Base-by-base conservation (phyloP, 2,329 filamentous ascomycete genomes). In the Pyricularia sp. region DNA sequence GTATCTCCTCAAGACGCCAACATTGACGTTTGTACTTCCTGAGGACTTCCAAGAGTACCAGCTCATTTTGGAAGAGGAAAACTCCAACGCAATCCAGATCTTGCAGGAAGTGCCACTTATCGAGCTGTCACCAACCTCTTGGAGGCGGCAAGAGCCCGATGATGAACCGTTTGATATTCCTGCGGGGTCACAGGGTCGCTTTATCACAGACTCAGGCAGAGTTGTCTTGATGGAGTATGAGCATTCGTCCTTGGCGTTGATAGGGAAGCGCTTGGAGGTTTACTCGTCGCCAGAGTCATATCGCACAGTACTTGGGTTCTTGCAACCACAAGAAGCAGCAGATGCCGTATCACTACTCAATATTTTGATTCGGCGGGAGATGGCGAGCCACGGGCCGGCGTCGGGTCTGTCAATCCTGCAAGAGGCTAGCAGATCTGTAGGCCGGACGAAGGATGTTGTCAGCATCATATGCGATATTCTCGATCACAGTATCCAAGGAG, bases 401-500 rank as follows among this genome's bases (percentile, higher is more conserved):
- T 73, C 77, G 3, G 80, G 80, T 0, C 71, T 85, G 30, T 80
- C 82, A 26, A 79, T 91, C 14, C 76, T 91, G 42, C 82, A 85
- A 50, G 86, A 88, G 80, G 84, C 83, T 72, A 86, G 82, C 78
- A 87, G 81, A 76, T 85, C 77, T 71, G 81, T 83, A 72, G 80
- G 80, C 28, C 82, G 85, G 50, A 88, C 86, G 69, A 86, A 84
- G 71, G 94, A 97, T 76, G 90, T 98, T 68, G 85, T 97, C 68
- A 88, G 87, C 12, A 86, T 97, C 61, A 82, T 98, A 31, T 91
- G 93, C 73, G 91, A 96, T 71, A 92, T 94, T 1, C 90, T 98
- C 73, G 95, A 98, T 73, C 84, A 84, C 69, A 84, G 85, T 68
- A 83, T 88, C 71, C 86, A 90, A 61, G 86, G 87, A 63, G 85